Conservation (phyloP, 2,329 filamentous ascomycete species). For the Pseudogymnoascus sp. region DNA sequence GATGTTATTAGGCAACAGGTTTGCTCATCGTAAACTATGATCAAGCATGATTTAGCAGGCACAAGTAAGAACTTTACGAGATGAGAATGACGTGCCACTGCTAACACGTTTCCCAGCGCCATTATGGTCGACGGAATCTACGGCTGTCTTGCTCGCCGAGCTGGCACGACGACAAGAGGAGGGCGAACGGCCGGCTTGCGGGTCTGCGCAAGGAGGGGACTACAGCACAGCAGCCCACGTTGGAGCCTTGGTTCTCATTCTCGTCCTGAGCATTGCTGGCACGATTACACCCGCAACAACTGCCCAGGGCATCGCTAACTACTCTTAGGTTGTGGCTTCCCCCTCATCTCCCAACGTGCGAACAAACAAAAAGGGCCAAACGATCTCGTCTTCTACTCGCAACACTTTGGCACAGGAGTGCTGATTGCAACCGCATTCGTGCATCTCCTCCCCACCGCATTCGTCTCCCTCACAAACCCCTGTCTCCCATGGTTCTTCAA, state of each 20-base stretch:
- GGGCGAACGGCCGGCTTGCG: constrained; percentile 40
- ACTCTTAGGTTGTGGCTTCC: constrained; percentile 28
- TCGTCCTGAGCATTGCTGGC: constrained; percentile 44
- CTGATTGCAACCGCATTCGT: constrained; percentile 82
- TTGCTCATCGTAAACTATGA: constrained; percentile 9
- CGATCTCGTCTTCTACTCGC: constrained; percentile 43
- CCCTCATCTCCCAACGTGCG: constrained; percentile 25
- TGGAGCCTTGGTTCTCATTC: constrained; percentile 47
- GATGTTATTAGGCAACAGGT: background rate
- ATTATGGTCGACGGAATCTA: constrained; percentile 21
- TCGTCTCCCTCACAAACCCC: constrained; percentile 49
- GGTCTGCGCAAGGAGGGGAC: constrained; percentile 37
- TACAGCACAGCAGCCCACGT: constrained; percentile 51
- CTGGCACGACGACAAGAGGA: constrained; percentile 38
- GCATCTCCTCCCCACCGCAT: constrained; percentile 55
- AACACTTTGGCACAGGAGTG: constrained; percentile 74
- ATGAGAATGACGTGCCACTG: background rate
- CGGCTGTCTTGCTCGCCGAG: constrained; percentile 37
- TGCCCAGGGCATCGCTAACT: constrained; percentile 9
- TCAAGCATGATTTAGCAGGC: constrained; percentile 7
- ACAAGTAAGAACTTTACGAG: background rate
- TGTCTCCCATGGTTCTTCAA: constrained; percentile 73
- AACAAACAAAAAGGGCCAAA: constrained; percentile 20
- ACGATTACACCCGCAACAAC: constrained; percentile 10
- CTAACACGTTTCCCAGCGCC: constrained; percentile 17